Percentiles rank a stretch among this genome's conserved stretches.
Evolutionary conservation across 2,329 filamentous ascomycete genomes (phyloP).

Genomic region (Fonsecaea nubica): DNA sequence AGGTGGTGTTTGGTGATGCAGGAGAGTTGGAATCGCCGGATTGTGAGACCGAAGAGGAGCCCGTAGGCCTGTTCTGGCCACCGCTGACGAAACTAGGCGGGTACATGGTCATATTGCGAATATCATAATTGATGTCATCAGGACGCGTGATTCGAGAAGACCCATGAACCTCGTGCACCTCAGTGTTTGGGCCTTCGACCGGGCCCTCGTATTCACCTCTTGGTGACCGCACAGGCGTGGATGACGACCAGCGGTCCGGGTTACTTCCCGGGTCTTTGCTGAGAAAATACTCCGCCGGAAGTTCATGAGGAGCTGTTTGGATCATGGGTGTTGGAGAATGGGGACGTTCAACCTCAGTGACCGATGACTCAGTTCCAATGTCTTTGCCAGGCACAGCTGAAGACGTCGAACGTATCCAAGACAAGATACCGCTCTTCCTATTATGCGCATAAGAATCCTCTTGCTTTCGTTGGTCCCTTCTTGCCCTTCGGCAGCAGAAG

Average conservation of each 20-base stretch:
- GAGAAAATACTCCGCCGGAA: conserved; percentile 21
- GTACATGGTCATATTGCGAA: conserved; percentile 25
- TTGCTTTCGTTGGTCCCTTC: conserved; percentile 3
- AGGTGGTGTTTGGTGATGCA: conserved; percentile 14
- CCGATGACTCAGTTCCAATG: conserved; percentile 24
- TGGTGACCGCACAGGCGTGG: conserved; percentile 24
- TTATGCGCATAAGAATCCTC: background rate
- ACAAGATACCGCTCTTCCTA: conserved; percentile 19
- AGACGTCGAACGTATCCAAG: conserved; percentile 23
- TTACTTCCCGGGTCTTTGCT: background rate
- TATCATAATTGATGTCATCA: conserved; percentile 25
- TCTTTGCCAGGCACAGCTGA: conserved; percentile 20
- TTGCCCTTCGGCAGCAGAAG: conserved; percentile 55
- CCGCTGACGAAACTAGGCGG: conserved; percentile 28
- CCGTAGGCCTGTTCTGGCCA: background rate
- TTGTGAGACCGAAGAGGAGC: conserved; percentile 14
- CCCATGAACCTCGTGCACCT: conserved; percentile 22
- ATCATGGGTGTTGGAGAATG: conserved; percentile 14
- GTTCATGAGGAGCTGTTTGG: conserved; percentile 16
- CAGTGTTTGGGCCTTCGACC: conserved; percentile 20
- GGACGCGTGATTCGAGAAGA: conserved; percentile 5
- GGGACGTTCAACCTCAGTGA: conserved; percentile 26
- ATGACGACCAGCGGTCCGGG: conserved; percentile 23
- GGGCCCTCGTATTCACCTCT: conserved; percentile 13
- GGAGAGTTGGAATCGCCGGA: conserved; percentile 15